Percentiles rank a stretch among this genome's conserved stretches.
Conservation (phyloP, 495 filamentous ascomycete genomes). For the Penicillium antarcticum region DNA sequence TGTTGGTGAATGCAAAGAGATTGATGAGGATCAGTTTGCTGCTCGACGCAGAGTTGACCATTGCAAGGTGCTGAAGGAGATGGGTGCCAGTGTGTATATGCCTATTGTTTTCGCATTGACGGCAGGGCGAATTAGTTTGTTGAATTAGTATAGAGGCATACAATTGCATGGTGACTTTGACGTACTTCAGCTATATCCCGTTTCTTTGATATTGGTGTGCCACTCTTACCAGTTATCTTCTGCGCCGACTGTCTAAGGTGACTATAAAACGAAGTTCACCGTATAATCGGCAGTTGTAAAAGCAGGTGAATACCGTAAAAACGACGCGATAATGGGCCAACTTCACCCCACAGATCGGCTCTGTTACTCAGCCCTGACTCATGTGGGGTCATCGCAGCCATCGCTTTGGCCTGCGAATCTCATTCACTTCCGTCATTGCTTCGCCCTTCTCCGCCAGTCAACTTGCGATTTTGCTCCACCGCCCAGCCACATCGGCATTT, state of each 20-base stretch:
- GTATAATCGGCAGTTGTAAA: background rate
- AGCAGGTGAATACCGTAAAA: background rate
- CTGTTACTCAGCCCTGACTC: constrained; percentile 37
- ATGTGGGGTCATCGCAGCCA: constrained; percentile 30
- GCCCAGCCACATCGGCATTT: constrained; percentile 19
- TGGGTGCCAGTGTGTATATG: constrained; percentile 28
- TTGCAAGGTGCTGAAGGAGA: constrained; percentile 25
- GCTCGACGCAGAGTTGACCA: constrained; percentile 26
- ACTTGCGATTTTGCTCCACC: constrained; percentile 13
- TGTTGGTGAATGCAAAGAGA: constrained; percentile 33
- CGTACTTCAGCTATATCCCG: no score
- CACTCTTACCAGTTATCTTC: background rate
- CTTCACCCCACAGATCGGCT: constrained; percentile 8
- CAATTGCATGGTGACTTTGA: background rate
- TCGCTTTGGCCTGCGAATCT: constrained; percentile 1
- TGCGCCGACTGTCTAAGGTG: no score
- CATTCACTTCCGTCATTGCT: background rate
- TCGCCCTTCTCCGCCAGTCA: constrained; percentile 11
- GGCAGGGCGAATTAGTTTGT: constrained; percentile 36
- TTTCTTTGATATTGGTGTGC: background rate
- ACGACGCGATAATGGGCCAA: background rate
- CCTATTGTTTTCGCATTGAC: constrained; percentile 32
- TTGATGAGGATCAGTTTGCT: constrained; percentile 30
- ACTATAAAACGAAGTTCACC: no score
- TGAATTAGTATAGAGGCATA: constrained; percentile 23